phyloP scores from a whole-genome alignment of 2,329 filamentous ascomycete genomes.

The Epichloe gansuensis region DNA sequence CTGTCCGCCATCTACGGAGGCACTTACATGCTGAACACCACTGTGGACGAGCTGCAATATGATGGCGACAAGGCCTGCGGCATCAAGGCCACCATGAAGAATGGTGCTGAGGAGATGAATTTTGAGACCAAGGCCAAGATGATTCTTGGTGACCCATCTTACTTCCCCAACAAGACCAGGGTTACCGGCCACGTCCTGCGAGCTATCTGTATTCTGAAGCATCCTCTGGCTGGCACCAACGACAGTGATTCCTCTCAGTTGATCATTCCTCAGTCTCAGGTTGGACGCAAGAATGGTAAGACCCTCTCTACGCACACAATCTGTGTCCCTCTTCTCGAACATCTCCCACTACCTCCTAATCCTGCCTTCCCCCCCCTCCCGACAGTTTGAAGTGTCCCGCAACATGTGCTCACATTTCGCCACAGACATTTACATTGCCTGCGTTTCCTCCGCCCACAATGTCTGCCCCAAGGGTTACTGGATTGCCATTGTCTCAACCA shows the following conservation, averaged over 20 bases:
- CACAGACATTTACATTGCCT: slow-evolving; percentile 87
- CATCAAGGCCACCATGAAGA: slow-evolving; percentile 92
- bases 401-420: neutral
- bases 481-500: slow-evolving; percentile 95
- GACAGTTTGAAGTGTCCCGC: neutral
- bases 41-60: slow-evolving; percentile 79
- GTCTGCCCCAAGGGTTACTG: slow-evolving; percentile 99
- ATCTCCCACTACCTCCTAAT: no score
- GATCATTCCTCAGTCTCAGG: slow-evolving; percentile 95
- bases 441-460: slow-evolving; percentile 90
- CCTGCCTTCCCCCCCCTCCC: no score
- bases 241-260: slow-evolving; percentile 84
- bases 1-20: slow-evolving; percentile 97
- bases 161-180: slow-evolving; percentile 84
- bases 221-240: slow-evolving; percentile 81
- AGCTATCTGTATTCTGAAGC: slow-evolving; percentile 94
- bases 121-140: slow-evolving; percentile 94
- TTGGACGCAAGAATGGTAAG: slow-evolving; percentile 89
- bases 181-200: slow-evolving; percentile 83
- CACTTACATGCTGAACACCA: slow-evolving; percentile 98
- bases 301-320: slow-evolving; percentile 6
- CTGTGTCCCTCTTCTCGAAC: neutral
- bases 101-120: slow-evolving; percentile 74
- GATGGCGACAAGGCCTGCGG: slow-evolving; percentile 77
- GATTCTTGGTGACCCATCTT: slow-evolving; percentile 91